Evolutionary conservation across 2,329 filamentous ascomycete genomes (phyloP).

Genomic region (Pyrenophora seminiperda): DNA sequence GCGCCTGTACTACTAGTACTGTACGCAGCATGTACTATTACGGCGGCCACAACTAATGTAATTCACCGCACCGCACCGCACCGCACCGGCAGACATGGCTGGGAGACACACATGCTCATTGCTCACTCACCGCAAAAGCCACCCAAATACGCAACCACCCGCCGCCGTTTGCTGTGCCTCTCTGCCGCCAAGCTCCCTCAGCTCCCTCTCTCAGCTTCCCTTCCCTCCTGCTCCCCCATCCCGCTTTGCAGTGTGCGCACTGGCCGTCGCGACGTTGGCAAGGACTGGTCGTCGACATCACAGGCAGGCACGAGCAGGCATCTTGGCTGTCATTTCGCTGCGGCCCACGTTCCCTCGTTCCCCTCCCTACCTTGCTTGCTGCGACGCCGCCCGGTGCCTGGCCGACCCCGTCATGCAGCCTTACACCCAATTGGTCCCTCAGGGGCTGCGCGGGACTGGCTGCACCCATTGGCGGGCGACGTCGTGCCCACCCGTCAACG

Average conservation of each 20-base stretch:
- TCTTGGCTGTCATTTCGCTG: constrained; percentile 27
- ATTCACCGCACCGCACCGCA: constrained; percentile 13
- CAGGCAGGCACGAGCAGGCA: constrained; percentile 18
- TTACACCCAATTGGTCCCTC: constrained; percentile 34
- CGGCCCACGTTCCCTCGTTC: constrained; percentile 20
- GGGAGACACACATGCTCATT: constrained; percentile 4
- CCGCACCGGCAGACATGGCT: constrained; percentile 7
- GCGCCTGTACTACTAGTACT: constrained; percentile 30
- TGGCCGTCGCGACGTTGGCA: neutral
- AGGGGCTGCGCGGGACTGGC: constrained; percentile 15
- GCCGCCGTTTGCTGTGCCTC: constrained; percentile 4
- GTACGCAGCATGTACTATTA: too few species aligned
- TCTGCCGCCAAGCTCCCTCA: neutral
- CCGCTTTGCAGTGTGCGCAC: neutral
- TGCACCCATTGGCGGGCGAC: constrained; percentile 23
- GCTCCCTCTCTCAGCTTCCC: constrained; percentile 7
- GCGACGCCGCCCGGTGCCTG: constrained; percentile 34
- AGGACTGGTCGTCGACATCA: constrained; percentile 15
- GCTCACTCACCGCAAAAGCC: constrained; percentile 9
- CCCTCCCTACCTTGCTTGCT: constrained; percentile 25
- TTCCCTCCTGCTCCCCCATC: neutral
- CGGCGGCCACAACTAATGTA: constrained; percentile 27
- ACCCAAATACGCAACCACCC: neutral
- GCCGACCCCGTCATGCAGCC: constrained; percentile 36
- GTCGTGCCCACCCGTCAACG: constrained; percentile 32